Evolutionary conservation across 495 filamentous ascomycete genomes (phyloP).

Genomic region (Aspergillus cristatus): DNA sequence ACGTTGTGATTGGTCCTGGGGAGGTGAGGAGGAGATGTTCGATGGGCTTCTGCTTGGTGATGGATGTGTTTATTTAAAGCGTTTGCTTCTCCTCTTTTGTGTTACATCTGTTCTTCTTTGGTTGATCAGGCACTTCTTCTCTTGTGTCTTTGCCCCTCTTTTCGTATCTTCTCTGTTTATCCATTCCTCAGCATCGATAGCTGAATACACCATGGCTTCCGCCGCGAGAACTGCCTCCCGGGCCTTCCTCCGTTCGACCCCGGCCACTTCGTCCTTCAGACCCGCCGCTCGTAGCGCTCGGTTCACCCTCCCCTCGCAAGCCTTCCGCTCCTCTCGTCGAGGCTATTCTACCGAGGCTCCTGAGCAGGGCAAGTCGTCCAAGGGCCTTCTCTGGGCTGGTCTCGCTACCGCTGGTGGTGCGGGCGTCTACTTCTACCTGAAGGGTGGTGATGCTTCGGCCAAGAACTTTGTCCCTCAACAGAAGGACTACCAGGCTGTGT

Average conservation of each 20-base stretch:
- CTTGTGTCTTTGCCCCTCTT: slow-evolving; percentile 7
- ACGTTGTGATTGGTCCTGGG: slow-evolving; percentile 12
- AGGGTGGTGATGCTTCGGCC: slow-evolving; percentile 36
- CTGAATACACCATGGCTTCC: slow-evolving; percentile 41
- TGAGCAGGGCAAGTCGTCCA: slow-evolving; percentile 42
- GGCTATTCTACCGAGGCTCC: slow-evolving; percentile 65
- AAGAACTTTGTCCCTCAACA: slow-evolving; percentile 54
- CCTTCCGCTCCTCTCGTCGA: slow-evolving; percentile 58
- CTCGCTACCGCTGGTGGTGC: slow-evolving; percentile 54
- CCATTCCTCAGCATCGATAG: slow-evolving; percentile 8
- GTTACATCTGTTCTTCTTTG: slow-evolving; percentile 3
- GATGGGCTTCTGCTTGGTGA: slow-evolving; percentile 7
- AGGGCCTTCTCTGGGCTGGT: slow-evolving; percentile 42
- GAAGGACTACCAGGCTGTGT: slow-evolving; percentile 93
- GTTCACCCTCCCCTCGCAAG: slow-evolving; percentile 49
- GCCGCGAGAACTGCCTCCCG: slow-evolving; percentile 43
- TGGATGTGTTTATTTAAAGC: slow-evolving; percentile 8
- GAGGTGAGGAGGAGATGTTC: neutral
- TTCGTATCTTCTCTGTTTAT: slow-evolving; percentile 7
- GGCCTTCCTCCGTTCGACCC: slow-evolving; percentile 41
- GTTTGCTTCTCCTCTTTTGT: slow-evolving; percentile 2
- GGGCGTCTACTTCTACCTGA: slow-evolving; percentile 62
- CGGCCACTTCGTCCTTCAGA: slow-evolving; percentile 35
- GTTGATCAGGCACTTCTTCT: too few relatives aligned
- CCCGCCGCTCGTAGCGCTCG: slow-evolving; percentile 46